phyloP scores from a whole-genome alignment of 2,329 filamentous ascomycete genomes.

The Penicillium polonicum region DNA sequence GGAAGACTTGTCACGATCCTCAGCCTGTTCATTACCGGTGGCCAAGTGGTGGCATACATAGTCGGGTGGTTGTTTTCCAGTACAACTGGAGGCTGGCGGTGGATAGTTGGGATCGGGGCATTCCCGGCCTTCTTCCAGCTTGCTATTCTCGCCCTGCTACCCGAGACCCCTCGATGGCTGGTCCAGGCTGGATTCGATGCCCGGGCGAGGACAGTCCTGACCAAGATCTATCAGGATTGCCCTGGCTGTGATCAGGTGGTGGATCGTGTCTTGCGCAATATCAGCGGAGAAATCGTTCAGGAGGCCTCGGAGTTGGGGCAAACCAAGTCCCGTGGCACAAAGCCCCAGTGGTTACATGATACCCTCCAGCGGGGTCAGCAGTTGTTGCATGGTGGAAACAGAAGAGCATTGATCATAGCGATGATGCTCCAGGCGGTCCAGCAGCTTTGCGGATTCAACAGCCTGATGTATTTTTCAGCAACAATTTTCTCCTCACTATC shows the following conservation, averaged over 20 bases:
- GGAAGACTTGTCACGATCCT: conserved; percentile 80
- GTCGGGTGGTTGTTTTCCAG: conserved; percentile 73
- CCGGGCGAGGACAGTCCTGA: conserved; percentile 65
- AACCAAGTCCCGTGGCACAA: conserved; percentile 20
- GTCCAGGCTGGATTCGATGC: conserved; percentile 64
- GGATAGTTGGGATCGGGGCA: conserved; percentile 86
- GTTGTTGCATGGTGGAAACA: conserved; percentile 49
- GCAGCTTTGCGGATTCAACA: conserved; percentile 88
- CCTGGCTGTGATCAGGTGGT: conserved; percentile 50
- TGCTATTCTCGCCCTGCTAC: conserved; percentile 67
- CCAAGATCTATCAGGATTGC: conserved; percentile 59
- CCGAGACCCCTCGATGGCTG: conserved; percentile 87
- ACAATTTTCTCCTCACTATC: conserved; percentile 77
- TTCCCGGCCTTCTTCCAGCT: conserved; percentile 72
- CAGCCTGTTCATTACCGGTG: conserved; percentile 78
- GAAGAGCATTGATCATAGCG: conserved; percentile 75
- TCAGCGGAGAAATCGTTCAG: conserved; percentile 72
- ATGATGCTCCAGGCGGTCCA: conserved; percentile 84
- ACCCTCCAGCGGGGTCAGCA: conserved; percentile 29
- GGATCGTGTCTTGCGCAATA: conserved; percentile 63
- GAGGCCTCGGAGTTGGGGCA: conserved; percentile 54
- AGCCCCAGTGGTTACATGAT: conserved; percentile 28
- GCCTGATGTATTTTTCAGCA: conserved; percentile 87
- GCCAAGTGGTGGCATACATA: conserved; percentile 85
- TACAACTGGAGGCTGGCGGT: conserved; percentile 70